Evolutionary conservation across 129 eudicot genomes (phyloP), one percentile per base, ranked within the genome.

Genomic region (Pittosporum tobira): DNA sequence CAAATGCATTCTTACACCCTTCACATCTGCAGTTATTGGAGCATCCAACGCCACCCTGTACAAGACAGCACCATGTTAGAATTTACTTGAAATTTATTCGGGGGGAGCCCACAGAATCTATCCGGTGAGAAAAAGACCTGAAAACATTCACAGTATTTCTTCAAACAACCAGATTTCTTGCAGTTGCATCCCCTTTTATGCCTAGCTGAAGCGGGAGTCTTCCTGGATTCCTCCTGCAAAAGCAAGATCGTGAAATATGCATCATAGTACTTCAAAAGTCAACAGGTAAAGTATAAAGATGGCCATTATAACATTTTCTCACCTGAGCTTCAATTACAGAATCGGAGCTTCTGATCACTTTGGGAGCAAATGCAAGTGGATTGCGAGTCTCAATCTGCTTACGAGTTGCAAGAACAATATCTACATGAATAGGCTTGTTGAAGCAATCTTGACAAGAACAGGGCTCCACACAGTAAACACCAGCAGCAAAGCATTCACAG

Each of bases 401-500:
- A 77, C 99, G 90, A 50, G 95, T 87, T 61, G 84, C 88, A 74
- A 86, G 90, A 53, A 87, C 99, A 12, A 88, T 87, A 56, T 83
- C 96, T 68, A 83, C 96, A 58, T 91, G 95, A 66, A 83, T 76
- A 45, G 96, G 99, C 75, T 83, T 91, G 77, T 91, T 91, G 74
- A 83, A 91, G 75, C 99, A 91, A 5, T 83, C 96, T 54, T 80
- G 81, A 75, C 99, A 91, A 26, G 99, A 79, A 72, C 99, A 91
- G 52, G 96, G 88, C 78, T 91, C 99, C 79, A 91, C 94, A 57
- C 99, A 91, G 73, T 86, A 91, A 27, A 87, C 90, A 20, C 99
- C 99, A 79, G 99, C 99, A 62, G 99, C 96, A 48, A 91, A 91
- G 78, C 99, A 91, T 79, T 91, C 99, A 67, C 99, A 91, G 75